These are phyloP conservation scores for Sergeia podlipaevii DNA, from an alignment of 208 protist species.

Conservation along the genomic window DNA sequence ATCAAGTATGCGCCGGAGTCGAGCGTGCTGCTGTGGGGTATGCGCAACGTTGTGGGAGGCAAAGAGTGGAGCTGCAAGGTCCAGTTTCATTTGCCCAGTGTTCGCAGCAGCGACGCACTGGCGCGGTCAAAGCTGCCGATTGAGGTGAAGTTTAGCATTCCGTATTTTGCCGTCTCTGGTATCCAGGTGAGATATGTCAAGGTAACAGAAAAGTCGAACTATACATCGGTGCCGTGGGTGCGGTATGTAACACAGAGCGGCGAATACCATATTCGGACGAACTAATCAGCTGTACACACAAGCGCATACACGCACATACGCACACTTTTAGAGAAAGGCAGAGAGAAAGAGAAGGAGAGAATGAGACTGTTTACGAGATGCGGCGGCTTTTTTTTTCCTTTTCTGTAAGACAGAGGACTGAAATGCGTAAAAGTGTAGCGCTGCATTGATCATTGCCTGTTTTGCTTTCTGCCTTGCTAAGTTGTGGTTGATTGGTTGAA, in stretches of 20 bases:
- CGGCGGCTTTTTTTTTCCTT: conserved; percentile 8
- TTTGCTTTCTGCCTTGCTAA: too few species aligned
- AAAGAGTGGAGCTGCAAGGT: conserved; percentile 92
- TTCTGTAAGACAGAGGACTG: background rate
- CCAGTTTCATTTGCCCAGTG: conserved; percentile 95
- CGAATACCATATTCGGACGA: conserved; percentile 94
- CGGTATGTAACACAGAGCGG: conserved; percentile 98
- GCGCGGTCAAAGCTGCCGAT: conserved; percentile 91
- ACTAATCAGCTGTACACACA: conserved; percentile 23
- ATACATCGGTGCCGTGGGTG: conserved; percentile 98
- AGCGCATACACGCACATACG: conserved; percentile 5
- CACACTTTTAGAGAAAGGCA: conserved; percentile 2
- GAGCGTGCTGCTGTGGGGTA: conserved; percentile 96
- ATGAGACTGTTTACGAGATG: too few species aligned
- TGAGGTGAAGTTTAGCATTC: conserved; percentile 98
- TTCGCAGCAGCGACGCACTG: conserved; percentile 74
- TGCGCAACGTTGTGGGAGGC: conserved; percentile 96
- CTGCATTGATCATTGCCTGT: too few species aligned
- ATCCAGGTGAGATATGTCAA: conserved; percentile 99
- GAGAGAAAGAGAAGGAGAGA: too few species aligned
- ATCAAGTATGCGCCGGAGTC: conserved; percentile 97
- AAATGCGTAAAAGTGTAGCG: too few species aligned
- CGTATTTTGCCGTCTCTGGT: conserved; percentile 98
- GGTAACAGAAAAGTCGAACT: conserved; percentile 96
- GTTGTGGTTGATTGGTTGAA: too few species aligned